These are phyloP conservation scores for Setomelanomma holmii DNA, from an alignment of 2,329 filamentous ascomycete species.

Conservation along the genomic window DNA sequence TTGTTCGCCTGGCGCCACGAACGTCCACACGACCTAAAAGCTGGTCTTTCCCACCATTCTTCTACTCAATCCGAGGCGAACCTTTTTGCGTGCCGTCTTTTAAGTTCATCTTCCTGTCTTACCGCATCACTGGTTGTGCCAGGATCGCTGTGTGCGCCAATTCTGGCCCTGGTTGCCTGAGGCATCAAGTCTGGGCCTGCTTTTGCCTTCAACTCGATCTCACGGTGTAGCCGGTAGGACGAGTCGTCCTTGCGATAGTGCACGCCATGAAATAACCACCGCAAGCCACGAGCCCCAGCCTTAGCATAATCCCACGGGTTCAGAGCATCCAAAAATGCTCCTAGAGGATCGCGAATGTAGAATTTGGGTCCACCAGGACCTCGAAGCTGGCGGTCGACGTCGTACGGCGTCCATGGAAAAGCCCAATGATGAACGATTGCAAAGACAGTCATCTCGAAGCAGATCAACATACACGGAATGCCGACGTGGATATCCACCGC, in stretches of 20 bases:
- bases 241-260: conserved; percentile 60
- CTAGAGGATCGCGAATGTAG: conserved; percentile 69
- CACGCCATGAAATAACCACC: conserved; percentile 81
- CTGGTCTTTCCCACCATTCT: too few relatives aligned
- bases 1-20: too few relatives aligned
- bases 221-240: conserved; percentile 41
- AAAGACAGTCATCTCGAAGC: conserved; percentile 85
- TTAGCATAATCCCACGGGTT: conserved; percentile 86
- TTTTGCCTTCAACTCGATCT: background rate
- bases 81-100: too few relatives aligned
- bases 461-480: conserved; percentile 78
- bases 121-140: background rate
- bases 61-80: too few relatives aligned
- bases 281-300: conserved; percentile 76
- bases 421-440: conserved; percentile 80
- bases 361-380: conserved; percentile 14
- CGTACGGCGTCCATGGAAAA: conserved; percentile 79
- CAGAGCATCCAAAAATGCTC: conserved; percentile 73
- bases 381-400: conserved; percentile 30
- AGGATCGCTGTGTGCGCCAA: background rate
- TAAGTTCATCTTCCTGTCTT: background rate
- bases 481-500: conserved; percentile 82
- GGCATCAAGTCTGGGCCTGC: background rate
- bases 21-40: too few relatives aligned
- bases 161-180: background rate